Evolutionary conservation across 805 yeast species (phyloP), one percentile per base, ranked within the genome.

Genomic region (Candida insectalens): DNA sequence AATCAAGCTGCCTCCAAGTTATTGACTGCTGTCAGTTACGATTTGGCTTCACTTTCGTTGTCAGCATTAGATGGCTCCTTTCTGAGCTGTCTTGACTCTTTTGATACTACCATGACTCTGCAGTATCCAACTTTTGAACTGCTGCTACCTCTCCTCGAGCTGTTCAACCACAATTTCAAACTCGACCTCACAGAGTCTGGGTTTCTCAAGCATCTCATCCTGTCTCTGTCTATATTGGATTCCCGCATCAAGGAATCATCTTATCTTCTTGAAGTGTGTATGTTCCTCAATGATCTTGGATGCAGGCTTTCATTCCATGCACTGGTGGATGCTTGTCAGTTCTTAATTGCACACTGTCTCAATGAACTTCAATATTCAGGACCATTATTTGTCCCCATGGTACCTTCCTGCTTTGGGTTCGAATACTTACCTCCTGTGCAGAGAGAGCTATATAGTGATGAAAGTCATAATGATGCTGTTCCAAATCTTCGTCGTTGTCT

Each of bases 261-360:
- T 5, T 10, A 14, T 7, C n/a, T 32, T 19, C 13, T 28, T 5
- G 26, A 37, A 4, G 27, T 53, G 4, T 44, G 48, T 25, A 29
- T 42, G 13, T 28, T 46, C 20, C 30, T 53, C 21, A 40, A 39
- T 32, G 54, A 53, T 36, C 27, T 60, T 43, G 66, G 63, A 17
- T 44, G 60, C 36, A 36, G 66, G 3, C 44, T 65, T 17, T 36
- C 52, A 4, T 34, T 57, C 0, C 59, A 63, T 43, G 63, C 63
- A 10, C 48, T 55, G 16, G 30, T 54, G 26, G 57, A 51, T 36
- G 42, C 42, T 7, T 29, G 47, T 6, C 54, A 52, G 38, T 46
- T 42, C 19, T 32, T 55, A 6, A 26, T 55, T 3, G 37, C 49
- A 3, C 15, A 35, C 3, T 32, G 36, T n/a, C 34, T 50, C 17